phyloP scores from a whole-genome alignment of 163 green algal species.

The Chlorella variabilis region DNA sequence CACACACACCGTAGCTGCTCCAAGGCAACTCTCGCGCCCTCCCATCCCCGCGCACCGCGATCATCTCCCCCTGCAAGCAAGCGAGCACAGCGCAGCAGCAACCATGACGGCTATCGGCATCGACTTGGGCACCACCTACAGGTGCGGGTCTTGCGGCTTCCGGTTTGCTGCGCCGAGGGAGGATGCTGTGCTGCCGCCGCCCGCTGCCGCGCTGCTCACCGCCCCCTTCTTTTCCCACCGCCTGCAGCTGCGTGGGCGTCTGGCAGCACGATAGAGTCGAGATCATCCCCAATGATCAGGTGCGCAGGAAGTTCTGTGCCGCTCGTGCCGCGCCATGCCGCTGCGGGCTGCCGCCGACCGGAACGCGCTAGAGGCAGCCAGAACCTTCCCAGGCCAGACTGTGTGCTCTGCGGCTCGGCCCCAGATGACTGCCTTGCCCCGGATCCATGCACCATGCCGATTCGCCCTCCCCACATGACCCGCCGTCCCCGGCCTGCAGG shows the following conservation, averaged over 20 bases:
- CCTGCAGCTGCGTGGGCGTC: conserved; percentile 57
- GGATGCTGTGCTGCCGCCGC: neutral
- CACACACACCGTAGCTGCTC: too few species aligned
- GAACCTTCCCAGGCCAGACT: too few species aligned
- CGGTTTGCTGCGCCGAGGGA: neutral
- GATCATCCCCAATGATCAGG: conserved; percentile 70
- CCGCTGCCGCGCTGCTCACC: neutral
- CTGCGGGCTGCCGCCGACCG: too few species aligned
- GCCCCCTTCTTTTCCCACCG: neutral
- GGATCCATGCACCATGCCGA: too few species aligned
- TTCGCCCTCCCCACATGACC: too few species aligned
- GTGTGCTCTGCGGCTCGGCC: too few species aligned
- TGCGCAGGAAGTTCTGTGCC: neutral
- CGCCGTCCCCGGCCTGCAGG: conserved; percentile 64
- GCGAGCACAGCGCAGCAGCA: neutral
- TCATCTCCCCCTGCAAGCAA: neutral
- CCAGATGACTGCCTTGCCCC: too few species aligned
- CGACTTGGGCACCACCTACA: conserved; percentile 83
- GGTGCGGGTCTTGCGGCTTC: neutral
- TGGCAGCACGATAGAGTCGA: conserved; percentile 77
- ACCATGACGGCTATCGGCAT: conserved; percentile 62
- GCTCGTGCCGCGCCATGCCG: too few species aligned
- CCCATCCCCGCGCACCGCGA: neutral
- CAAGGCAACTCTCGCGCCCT: neutral
- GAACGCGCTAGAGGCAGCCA: too few species aligned